Percentiles rank a stretch among this genome's conserved stretches.
These are phyloP conservation scores for Globisporangium camurandrum DNA, from an alignment of 352 stramenopile genomes.

Conservation along the genomic window DNA sequence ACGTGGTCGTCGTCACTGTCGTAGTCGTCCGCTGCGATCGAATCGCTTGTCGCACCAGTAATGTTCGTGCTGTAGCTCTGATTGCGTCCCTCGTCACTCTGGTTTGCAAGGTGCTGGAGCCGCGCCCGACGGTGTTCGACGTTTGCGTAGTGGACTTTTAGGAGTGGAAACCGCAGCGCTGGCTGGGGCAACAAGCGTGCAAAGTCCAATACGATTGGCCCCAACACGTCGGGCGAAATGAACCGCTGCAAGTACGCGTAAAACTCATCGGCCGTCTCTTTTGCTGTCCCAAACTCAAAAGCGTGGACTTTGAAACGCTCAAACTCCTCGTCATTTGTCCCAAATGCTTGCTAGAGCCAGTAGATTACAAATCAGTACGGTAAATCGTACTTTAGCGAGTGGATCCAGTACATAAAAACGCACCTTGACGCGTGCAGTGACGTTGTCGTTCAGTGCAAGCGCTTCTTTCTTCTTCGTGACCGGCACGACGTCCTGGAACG, in stretches of 20 bases:
- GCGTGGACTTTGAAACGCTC: conserved; percentile 72
- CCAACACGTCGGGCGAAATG: conserved; percentile 44
- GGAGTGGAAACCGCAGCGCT: conserved; percentile 48
- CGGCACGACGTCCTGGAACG: conserved; percentile 68
- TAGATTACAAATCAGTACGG: no score
- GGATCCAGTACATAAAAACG: not conserved
- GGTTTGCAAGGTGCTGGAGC: conserved; percentile 18
- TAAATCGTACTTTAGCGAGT: not conserved
- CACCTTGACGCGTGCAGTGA: conserved; percentile 58
- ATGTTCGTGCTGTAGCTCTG: conserved; percentile 66
- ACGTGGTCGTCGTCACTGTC: conserved; percentile 61
- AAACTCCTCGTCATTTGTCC: conserved; percentile 54
- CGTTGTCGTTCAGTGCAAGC: conserved; percentile 68
- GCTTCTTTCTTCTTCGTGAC: conserved; percentile 70
- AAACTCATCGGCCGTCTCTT: conserved; percentile 54
- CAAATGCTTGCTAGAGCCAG: conserved; percentile 26
- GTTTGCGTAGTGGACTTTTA: conserved; percentile 59
- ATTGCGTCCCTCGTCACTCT: conserved; percentile 28
- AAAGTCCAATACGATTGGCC: conserved; percentile 77
- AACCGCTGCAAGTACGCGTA: conserved; percentile 55
- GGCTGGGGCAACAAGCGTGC: conserved; percentile 58
- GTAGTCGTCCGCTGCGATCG: conserved; percentile 10
- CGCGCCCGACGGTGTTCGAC: conserved; percentile 17
- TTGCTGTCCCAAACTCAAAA: conserved; percentile 63
- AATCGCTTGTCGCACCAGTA: conserved; percentile 8